Percentiles rank a stretch among this genome's conserved stretches.
phyloP scores from a whole-genome alignment of 345 rosid genomes.

The Citrus sinensis region DNA sequence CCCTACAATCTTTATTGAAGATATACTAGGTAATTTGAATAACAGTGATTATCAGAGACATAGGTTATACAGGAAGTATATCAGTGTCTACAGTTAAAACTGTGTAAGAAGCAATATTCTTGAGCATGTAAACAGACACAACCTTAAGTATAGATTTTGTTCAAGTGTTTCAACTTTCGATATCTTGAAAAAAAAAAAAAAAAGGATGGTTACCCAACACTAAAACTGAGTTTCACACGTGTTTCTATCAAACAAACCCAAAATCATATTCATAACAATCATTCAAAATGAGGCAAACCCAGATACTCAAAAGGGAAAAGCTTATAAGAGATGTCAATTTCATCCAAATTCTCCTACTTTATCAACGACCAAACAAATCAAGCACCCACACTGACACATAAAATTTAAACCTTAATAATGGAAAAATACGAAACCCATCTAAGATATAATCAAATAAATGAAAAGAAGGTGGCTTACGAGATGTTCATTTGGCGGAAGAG shows the following conservation, averaged over 20 bases:
- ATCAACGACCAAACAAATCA: background rate
- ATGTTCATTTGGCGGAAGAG: slow-evolving; percentile 93
- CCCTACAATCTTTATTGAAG: background rate
- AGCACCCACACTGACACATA: background rate
- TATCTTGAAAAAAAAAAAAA: background rate
- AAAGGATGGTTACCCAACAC: background rate
- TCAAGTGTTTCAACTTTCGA: background rate
- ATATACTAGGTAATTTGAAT: background rate
- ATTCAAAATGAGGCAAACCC: background rate
- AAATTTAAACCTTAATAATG: background rate
- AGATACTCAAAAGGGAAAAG: background rate
- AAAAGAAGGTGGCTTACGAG: slow-evolving; percentile 39
- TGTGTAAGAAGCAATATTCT: background rate
- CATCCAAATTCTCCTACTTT: background rate
- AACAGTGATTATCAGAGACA: background rate
- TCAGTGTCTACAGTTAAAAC: background rate
- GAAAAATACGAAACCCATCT: background rate
- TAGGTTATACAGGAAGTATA: background rate
- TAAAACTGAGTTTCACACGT: background rate
- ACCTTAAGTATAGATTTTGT: background rate
- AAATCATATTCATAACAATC: background rate
- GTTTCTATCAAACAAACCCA: background rate
- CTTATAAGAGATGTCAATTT: background rate
- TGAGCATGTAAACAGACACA: background rate
- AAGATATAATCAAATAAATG: background rate